Percentiles rank a stretch among this genome's conserved stretches.
phyloP scores from a whole-genome alignment of 140 eudicot species.

The Cichorium intybus region DNA sequence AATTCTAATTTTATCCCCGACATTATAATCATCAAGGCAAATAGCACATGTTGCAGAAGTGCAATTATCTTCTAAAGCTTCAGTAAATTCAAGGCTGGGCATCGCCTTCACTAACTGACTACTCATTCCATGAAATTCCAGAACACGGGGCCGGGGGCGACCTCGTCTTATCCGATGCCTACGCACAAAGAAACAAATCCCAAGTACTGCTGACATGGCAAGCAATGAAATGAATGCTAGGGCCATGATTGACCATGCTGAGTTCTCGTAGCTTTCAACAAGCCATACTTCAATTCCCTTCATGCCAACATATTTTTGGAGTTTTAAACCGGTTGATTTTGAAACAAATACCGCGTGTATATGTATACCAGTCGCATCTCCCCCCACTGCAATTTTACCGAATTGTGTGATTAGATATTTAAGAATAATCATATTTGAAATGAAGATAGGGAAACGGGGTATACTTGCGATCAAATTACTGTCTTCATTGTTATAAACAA shows the following conservation, averaged over 20 bases:
- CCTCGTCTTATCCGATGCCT: slow-evolving; percentile 83
- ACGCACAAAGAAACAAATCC: slow-evolving; percentile 87
- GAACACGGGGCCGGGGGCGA: slow-evolving; percentile 60
- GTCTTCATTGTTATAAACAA: slow-evolving; percentile 59
- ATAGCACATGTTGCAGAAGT: slow-evolving; percentile 93
- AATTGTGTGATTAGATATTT: neutral
- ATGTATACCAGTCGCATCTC: slow-evolving; percentile 63
- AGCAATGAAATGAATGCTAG: slow-evolving; percentile 80
- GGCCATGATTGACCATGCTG: slow-evolving; percentile 98
- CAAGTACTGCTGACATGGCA: slow-evolving; percentile 91
- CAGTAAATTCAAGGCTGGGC: slow-evolving; percentile 81
- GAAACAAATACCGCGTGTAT: slow-evolving; percentile 79
- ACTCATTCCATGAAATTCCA: slow-evolving; percentile 94
- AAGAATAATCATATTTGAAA: neutral
- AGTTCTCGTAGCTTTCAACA: slow-evolving; percentile 59
- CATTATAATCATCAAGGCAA: slow-evolving; percentile 84
- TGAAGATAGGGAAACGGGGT: slow-evolving; percentile 17
- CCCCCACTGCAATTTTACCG: slow-evolving; percentile 87
- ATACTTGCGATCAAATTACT: slow-evolving; percentile 89
- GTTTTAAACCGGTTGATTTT: slow-evolving; percentile 53
- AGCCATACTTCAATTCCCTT: slow-evolving; percentile 58
- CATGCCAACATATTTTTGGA: slow-evolving; percentile 48
- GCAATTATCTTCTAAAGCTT: slow-evolving; percentile 82
- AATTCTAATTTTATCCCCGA: slow-evolving; percentile 85
- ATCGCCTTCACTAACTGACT: slow-evolving; percentile 79